A percentile compares a stretch with the other conserved stretches of the same genome.
Conservation (phyloP, 495 filamentous ascomycete species). For the Aspergillus asperescens region DNA sequence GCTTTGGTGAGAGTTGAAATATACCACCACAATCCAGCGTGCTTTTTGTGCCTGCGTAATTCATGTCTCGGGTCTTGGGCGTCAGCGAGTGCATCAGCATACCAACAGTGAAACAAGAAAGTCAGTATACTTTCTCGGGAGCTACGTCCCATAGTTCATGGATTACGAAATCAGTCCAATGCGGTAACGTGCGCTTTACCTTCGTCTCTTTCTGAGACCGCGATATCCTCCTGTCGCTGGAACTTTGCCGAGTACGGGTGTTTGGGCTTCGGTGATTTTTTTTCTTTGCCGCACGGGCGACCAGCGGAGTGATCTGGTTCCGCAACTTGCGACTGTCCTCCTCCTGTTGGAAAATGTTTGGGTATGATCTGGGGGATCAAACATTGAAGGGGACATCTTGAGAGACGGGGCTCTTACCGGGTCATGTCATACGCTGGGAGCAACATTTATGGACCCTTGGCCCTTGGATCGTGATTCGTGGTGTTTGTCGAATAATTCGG, state of each 20-base stretch:
- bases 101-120: conserved; percentile 28
- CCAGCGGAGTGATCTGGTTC: background rate
- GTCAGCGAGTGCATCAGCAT: conserved; percentile 63
- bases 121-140: conserved; percentile 1
- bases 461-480: too few species aligned
- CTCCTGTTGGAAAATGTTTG: background rate
- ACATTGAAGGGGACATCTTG: background rate
- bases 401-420: too few species aligned
- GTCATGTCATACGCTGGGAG: background rate
- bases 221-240: background rate
- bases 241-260: background rate
- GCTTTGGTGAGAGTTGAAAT: conserved; percentile 27
- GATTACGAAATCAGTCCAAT: background rate
- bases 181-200: background rate
- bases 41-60: conserved; percentile 17
- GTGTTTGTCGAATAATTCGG: background rate
- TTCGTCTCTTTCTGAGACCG: background rate
- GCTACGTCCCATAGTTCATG: background rate
- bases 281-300: background rate
- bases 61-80: conserved; percentile 31
- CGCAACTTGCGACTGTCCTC: background rate
- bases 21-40: conserved; percentile 23
- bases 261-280: background rate
- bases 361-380: background rate
- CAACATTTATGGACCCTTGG: background rate